Conservation (phyloP, 768 basidiomycete species). For the Lentinula boryana region DNA sequence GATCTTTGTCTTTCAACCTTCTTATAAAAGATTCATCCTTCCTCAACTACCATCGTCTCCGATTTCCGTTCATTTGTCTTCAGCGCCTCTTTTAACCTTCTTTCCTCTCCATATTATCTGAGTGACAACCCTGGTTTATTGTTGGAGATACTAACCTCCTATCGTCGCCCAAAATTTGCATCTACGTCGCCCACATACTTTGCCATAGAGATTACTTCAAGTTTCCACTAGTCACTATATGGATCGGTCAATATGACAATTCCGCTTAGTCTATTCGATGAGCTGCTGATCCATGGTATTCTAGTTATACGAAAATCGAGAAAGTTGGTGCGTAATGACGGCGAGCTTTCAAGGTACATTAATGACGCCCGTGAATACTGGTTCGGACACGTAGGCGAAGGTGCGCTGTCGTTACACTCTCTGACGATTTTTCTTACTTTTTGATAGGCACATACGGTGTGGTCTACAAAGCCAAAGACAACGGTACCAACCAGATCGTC, state of each 20-base stretch:
- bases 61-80: neutral
- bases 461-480: constrained; percentile 93
- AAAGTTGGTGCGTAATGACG: constrained; percentile 79
- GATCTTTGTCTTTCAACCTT: neutral
- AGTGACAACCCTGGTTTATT: neutral
- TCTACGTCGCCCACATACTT: neutral
- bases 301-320: constrained; percentile 94
- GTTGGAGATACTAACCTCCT: neutral
- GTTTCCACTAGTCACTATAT: constrained; percentile 15
- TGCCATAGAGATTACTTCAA: neutral
- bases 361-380: neutral
- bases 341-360: neutral
- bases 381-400: constrained; percentile 32
- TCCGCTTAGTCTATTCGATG: neutral
- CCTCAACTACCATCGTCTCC: neutral
- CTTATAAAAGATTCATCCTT: neutral
- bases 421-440: neutral
- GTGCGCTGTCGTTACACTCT: constrained; percentile 16
- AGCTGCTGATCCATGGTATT: neutral
- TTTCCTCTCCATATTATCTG: neutral
- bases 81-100: neutral
- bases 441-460: constrained; percentile 91
- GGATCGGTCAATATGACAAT: constrained; percentile 35
- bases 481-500: constrained; percentile 73
- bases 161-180: neutral